Percentiles rank a stretch among this genome's conserved stretches.
These are phyloP conservation scores for Microbotryomycetes sp. DNA, from an alignment of 1,284 basidiomycete genomes.

Conservation along the genomic window DNA sequence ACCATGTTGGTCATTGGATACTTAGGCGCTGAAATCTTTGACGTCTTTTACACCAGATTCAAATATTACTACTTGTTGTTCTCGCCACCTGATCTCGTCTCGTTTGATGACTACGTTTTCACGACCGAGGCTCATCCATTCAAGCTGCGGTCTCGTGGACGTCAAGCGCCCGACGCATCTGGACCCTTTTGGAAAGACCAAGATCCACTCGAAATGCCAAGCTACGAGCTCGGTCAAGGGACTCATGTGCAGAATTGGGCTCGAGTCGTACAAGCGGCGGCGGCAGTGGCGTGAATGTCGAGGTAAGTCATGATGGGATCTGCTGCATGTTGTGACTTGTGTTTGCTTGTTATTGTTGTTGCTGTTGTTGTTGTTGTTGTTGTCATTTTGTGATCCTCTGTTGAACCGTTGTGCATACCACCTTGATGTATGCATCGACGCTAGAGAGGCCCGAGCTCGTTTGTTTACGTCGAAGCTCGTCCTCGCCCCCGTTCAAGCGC, in stretches of 20 bases:
- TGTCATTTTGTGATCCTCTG: neutral
- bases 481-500: no score
- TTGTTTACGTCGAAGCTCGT: neutral
- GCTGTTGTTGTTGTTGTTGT: neutral
- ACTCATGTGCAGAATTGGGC: slow-evolving; percentile 29
- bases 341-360: no score
- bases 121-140: slow-evolving; percentile 38
- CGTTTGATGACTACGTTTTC: slow-evolving; percentile 53
- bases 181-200: slow-evolving; percentile 11
- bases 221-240: slow-evolving; percentile 17
- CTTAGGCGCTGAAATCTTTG: no score
- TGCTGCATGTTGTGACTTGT: neutral
- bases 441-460: neutral
- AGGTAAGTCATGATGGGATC: neutral
- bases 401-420: neutral
- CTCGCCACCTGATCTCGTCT: slow-evolving; percentile 49
- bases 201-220: neutral
- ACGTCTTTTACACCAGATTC: no score
- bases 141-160: slow-evolving; percentile 3
- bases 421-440: neutral
- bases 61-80: slow-evolving; percentile 49
- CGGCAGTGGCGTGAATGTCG: neutral
- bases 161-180: neutral
- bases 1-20: no score
- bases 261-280: slow-evolving; percentile 24